Evolutionary conservation across 2,329 filamentous ascomycete genomes (phyloP).

Genomic region (Colletotrichum phormii): DNA sequence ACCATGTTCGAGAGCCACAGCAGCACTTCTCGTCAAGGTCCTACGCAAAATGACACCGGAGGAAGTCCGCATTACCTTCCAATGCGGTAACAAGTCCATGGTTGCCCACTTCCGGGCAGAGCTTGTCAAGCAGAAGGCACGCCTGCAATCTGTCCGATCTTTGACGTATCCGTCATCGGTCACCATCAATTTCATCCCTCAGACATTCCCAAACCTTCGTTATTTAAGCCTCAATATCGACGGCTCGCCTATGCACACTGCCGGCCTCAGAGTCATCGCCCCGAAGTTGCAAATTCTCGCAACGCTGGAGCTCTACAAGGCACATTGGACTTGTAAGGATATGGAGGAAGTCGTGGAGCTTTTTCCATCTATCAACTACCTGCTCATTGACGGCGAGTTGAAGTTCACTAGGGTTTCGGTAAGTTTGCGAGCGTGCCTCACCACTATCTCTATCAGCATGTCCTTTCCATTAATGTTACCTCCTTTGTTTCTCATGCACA

Average conservation of each 20-base stretch:
- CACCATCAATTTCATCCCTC: neutral
- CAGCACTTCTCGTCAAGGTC: neutral
- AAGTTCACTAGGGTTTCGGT: neutral
- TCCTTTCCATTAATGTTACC: too few species aligned
- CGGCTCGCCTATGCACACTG: neutral
- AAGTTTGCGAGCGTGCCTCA: neutral
- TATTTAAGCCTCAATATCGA: neutral
- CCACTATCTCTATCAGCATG: too few species aligned
- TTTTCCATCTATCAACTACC: neutral
- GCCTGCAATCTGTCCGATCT: neutral
- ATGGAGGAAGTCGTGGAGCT: neutral
- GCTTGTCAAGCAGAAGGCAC: neutral
- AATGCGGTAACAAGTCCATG: neutral
- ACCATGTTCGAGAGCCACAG: neutral
- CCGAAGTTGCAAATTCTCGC: neutral
- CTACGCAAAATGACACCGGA: neutral
- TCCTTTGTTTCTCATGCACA: too few species aligned
- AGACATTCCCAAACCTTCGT: neutral
- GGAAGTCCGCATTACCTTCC: neutral
- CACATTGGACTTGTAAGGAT: neutral
- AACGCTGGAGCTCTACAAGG: neutral
- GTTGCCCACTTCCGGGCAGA: neutral
- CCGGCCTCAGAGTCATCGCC: neutral
- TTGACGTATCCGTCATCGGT: neutral
- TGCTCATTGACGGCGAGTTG: neutral